These are phyloP conservation scores for Aspergillus sp. DNA, from an alignment of 2,329 filamentous ascomycete genomes.

Conservation along the genomic window DNA sequence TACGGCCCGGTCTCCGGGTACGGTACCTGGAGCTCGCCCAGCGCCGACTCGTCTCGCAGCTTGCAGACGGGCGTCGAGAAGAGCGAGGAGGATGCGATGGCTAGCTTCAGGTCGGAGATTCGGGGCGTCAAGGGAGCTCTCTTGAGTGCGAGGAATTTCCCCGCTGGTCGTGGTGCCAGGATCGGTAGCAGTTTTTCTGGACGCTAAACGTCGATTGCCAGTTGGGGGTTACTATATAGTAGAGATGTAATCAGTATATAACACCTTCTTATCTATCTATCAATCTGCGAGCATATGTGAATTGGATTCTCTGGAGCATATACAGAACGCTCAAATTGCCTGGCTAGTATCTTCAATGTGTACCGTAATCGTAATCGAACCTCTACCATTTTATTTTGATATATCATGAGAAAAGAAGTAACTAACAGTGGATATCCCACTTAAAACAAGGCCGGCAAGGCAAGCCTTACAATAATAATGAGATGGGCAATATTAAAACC, in stretches of 20 bases:
- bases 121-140: slow-evolving; percentile 56
- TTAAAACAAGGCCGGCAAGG: not conserved
- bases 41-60: slow-evolving; percentile 15
- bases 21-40: slow-evolving; percentile 26
- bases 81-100: slow-evolving; percentile 49
- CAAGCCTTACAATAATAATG: slow-evolving; percentile 7
- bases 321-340: not conserved
- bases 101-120: slow-evolving; percentile 52
- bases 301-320: not conserved
- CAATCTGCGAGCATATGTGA: not conserved
- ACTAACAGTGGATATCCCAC: not conserved
- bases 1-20: slow-evolving; percentile 25
- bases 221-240: not conserved
- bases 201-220: slow-evolving; percentile 6
- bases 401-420: not conserved
- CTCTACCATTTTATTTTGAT: too few relatives aligned
- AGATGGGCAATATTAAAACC: too few relatives aligned
- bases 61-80: slow-evolving; percentile 25
- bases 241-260: not conserved
- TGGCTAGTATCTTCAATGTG: too few relatives aligned
- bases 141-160: slow-evolving; percentile 55
- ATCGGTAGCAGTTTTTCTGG: slow-evolving; percentile 13
- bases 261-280: not conserved
- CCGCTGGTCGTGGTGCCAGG: slow-evolving; percentile 25
- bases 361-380: too few relatives aligned